Percentiles rank a stretch among this genome's conserved stretches.
Evolutionary conservation across 331 rosid species (phyloP).

Genomic region (Erythrophleum ivorense): DNA sequence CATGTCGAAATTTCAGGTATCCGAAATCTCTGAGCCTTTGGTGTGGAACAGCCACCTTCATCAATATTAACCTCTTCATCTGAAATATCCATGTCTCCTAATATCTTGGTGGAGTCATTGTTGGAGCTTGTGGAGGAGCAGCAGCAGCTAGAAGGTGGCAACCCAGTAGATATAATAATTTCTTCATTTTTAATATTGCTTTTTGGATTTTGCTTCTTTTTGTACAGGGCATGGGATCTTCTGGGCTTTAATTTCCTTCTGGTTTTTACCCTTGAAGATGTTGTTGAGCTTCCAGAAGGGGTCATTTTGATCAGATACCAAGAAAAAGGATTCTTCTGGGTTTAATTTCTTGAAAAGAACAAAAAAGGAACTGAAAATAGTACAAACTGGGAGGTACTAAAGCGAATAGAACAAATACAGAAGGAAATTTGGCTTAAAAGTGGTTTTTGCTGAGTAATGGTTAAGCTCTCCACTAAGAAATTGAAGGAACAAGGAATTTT

Average conservation of each 20-base stretch:
- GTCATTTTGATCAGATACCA: constrained; percentile 50
- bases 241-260: constrained; percentile 40
- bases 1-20: constrained; percentile 79
- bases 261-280: constrained; percentile 35
- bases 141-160: constrained; percentile 20
- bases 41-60: constrained; percentile 64
- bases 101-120: constrained; percentile 21
- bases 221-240: constrained; percentile 26
- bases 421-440: neutral
- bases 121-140: constrained; percentile 36
- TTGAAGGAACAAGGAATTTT: neutral
- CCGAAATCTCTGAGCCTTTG: constrained; percentile 70
- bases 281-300: constrained; percentile 49
- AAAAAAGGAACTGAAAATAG: too few relatives aligned
- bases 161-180: constrained; percentile 12
- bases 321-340: neutral
- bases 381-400: too few relatives aligned
- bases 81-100: neutral
- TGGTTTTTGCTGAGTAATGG: neutral
- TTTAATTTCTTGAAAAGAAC: neutral
- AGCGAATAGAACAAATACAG: neutral
- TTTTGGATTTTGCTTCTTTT: constrained; percentile 38
- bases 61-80: constrained; percentile 37
- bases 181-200: constrained; percentile 33
- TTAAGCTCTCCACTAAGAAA: neutral